Percentiles rank a stretch among this genome's conserved stretches.
Evolutionary conservation across 2,329 filamentous ascomycete species (phyloP).

Genomic region (Aureobasidium sp.): DNA sequence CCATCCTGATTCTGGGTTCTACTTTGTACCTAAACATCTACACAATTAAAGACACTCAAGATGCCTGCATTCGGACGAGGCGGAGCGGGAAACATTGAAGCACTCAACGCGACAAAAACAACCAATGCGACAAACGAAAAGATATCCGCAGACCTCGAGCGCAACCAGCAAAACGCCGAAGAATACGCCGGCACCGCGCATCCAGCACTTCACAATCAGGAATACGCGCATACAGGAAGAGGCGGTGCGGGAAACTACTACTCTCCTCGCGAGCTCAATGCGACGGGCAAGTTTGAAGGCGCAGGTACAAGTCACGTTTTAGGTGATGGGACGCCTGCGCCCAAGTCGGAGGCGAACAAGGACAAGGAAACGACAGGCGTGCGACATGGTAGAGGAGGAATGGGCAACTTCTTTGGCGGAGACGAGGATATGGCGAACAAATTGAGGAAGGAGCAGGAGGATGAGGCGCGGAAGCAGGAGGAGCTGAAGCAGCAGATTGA

Average conservation of each 20-base stretch:
- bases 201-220: conserved; percentile 21
- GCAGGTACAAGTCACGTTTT: conserved; percentile 19
- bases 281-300: conserved; percentile 32
- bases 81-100: conserved; percentile 38
- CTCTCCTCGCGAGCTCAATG: conserved; percentile 31
- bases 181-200: conserved; percentile 16
- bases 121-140: conserved; percentile 17
- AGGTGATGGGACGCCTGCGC: conserved; percentile 16
- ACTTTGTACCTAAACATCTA: background rate
- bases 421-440: conserved; percentile 27
- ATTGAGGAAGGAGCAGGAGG: conserved; percentile 22
- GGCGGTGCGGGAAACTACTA: conserved; percentile 42
- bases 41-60: background rate
- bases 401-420: conserved; percentile 38
- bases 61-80: conserved; percentile 30
- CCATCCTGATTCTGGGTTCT: too few relatives aligned
- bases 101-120: conserved; percentile 13
- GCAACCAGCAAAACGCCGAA: conserved; percentile 24
- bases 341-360: background rate
- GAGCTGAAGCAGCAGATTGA: conserved; percentile 31
- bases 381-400: conserved; percentile 34
- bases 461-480: conserved; percentile 21
- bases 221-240: conserved; percentile 38
- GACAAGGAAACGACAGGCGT: background rate
- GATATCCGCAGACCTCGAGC: conserved; percentile 32